phyloP scores from a whole-genome alignment of 768 basidiomycete genomes.

The Boletus subcaerulescens region DNA sequence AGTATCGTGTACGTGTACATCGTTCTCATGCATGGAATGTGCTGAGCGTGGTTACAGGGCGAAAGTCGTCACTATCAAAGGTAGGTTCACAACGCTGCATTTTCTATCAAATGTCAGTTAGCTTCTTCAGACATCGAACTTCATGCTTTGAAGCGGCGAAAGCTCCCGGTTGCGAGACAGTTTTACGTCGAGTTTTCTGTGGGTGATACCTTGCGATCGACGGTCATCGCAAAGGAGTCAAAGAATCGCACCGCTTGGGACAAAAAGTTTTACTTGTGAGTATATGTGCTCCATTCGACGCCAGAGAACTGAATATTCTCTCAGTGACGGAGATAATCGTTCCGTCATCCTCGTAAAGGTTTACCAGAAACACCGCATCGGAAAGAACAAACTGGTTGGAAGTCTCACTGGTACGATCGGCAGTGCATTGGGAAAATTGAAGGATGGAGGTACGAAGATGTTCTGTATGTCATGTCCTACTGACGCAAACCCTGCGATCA shows the following conservation, averaged over 20 bases:
- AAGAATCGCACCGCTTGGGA: background rate
- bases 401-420: background rate
- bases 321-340: background rate
- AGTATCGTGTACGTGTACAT: background rate
- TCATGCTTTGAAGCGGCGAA: background rate
- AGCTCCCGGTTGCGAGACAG: background rate
- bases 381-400: background rate
- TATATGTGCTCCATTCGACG: background rate
- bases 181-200: background rate
- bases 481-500: background rate
- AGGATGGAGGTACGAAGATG: too few species aligned
- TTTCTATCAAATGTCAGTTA: too few species aligned
- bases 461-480: background rate
- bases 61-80: background rate
- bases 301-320: background rate
- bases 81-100: background rate
- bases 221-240: background rate
- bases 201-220: background rate
- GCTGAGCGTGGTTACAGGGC: background rate
- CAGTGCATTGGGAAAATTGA: background rate
- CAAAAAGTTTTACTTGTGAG: background rate
- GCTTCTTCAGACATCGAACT: slow-evolving; percentile 1
- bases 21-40: background rate
- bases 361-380: background rate
- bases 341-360: background rate